Percentiles rank a stretch among this genome's conserved stretches.
phyloP scores from a whole-genome alignment of 768 basidiomycete genomes.

The Auricularia sp. region DNA sequence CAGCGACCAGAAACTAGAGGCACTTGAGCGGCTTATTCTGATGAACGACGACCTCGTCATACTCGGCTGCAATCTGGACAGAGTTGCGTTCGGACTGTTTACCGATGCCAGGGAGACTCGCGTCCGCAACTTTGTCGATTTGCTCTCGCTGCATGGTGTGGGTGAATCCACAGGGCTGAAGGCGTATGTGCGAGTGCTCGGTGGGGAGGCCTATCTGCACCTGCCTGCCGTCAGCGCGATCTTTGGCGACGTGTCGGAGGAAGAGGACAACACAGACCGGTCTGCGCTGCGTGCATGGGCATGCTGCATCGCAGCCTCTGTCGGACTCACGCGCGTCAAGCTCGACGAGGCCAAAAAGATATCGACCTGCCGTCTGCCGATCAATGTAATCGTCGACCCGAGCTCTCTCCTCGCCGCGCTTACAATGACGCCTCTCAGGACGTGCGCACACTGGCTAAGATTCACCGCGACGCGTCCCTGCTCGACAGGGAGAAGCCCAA shows the following conservation, averaged over 20 bases:
- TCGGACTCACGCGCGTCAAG: neutral
- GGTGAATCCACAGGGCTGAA: neutral
- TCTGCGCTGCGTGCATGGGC: neutral
- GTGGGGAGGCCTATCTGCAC: neutral
- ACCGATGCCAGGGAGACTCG: neutral
- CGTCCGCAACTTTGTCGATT: neutral
- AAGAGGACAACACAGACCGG: neutral
- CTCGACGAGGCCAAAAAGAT: neutral
- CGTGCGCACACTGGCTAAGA: slow-evolving; percentile 36
- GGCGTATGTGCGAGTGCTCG: neutral
- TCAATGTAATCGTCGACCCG: neutral
- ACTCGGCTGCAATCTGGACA: neutral
- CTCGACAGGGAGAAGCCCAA: slow-evolving; percentile 40
- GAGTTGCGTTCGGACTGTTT: neutral
- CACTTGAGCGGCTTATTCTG: neutral
- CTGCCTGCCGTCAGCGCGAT: neutral
- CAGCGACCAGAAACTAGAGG: neutral
- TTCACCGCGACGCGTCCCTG: slow-evolving; percentile 35
- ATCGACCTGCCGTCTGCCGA: neutral
- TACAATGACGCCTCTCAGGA: slow-evolving; percentile 18
- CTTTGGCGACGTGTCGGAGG: neutral
- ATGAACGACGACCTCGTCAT: neutral
- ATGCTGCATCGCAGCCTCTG: neutral
- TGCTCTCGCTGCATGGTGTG: neutral
- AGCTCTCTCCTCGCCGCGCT: neutral